Conservation (phyloP, 2,329 filamentous ascomycete species). For the Ascochyta koolunga region DNA sequence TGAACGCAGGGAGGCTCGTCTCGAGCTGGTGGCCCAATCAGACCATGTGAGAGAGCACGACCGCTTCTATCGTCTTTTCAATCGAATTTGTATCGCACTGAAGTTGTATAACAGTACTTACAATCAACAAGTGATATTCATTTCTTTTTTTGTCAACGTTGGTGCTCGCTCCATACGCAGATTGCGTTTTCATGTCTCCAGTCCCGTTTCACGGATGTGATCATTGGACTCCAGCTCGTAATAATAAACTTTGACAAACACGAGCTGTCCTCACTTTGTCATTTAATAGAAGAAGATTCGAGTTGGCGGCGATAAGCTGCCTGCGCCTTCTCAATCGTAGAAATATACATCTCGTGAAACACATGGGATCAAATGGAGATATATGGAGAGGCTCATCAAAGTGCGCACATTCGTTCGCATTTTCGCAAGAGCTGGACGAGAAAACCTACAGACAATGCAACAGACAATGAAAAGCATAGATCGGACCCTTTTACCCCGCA, state of each 20-base stretch:
- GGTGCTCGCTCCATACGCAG: background rate
- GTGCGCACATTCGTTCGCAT: no score
- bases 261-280: background rate
- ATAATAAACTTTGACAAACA: background rate
- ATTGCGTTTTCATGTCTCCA: background rate
- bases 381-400: no score
- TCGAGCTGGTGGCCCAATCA: background rate
- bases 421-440: background rate
- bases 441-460: no score
- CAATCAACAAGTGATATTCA: no score
- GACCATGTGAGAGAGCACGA: background rate
- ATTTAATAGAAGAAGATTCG: background rate
- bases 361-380: no score
- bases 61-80: background rate
- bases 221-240: background rate
- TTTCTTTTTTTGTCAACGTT: no score
- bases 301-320: background rate
- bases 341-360: background rate
- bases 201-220: background rate
- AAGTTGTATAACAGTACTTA: background rate
- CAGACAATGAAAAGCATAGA: background rate
- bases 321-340: background rate
- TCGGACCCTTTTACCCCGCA: slow-evolving; percentile 21
- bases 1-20: background rate
- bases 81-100: background rate